Base-by-base conservation (phyloP, 2,329 filamentous ascomycete species). In the Alternaria gansuensis region DNA sequence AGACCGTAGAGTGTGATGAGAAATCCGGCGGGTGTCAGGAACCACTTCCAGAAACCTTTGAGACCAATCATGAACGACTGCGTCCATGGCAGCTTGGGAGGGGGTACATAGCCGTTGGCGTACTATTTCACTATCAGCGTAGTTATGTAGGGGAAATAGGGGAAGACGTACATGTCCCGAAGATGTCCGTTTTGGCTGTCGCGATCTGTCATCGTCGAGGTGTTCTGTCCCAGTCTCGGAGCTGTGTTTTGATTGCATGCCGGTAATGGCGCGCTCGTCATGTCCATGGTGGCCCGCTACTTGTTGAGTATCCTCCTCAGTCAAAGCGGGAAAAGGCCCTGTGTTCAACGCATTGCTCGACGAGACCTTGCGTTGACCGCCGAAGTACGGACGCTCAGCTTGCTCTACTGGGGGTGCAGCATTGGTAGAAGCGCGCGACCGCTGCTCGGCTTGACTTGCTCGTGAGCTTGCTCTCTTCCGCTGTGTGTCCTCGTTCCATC, bases 1-100 rank as follows among this genome's bases (percentile, higher is more conserved):
- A 95, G 83, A 11, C 89, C 87, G 76, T 96, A 96, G 5, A 96
- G 75, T 2, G 88, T 90, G 39, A 94, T 85, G 53, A 91, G 80
- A 73, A 95, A 92, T 3, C 92, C 92, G 54, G 90, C 77, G 0
- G 90, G 90, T 0, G 91, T 96, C 36, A 85, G 80, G 68, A 90
- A 86, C 80, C 92, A 96, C 51, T 86, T 84, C 86, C 87, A 89
- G 71, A 90, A 91, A 0, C 85, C 83, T 28, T 82, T 79, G 11
- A 88, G 71, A 2, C 84, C 86, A 51, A 87, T 85, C 21, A 76
- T 79, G 2, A 86, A 85, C 1, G 87, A 84, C 57, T 87, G 84
- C 34, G 80, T 83, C 80, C 84, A 86, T 0, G 86, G 80, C 3
- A 81, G 66, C 54, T 80, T 79, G 1, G 80, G 79, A 5, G 80